These are phyloP conservation scores for Endothia cerciana DNA, from an alignment of 2,329 filamentous ascomycete species.

Conservation along the genomic window DNA sequence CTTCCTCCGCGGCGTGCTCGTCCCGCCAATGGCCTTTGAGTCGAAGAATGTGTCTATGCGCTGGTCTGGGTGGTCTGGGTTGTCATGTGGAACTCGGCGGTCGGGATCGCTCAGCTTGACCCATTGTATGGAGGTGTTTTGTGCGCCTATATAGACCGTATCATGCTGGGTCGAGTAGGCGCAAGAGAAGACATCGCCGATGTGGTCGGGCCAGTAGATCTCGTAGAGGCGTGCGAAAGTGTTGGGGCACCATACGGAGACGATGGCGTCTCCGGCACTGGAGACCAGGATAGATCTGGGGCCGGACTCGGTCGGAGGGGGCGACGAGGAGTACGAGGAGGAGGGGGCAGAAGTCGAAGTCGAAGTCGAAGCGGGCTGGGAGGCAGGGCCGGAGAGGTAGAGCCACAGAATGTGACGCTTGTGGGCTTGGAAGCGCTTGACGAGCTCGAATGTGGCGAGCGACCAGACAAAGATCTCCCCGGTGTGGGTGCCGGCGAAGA, in stretches of 20 bases:
- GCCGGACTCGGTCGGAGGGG: slow-evolving; percentile 61
- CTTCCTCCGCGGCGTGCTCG: slow-evolving; percentile 73
- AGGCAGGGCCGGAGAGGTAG: slow-evolving; percentile 74
- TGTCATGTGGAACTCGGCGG: slow-evolving; percentile 62
- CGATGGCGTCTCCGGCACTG: slow-evolving; percentile 87
- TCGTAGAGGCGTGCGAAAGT: slow-evolving; percentile 80
- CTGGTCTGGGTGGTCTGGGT: slow-evolving; percentile 72
- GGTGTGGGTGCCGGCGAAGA: slow-evolving; percentile 91
- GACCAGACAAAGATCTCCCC: slow-evolving; percentile 94
- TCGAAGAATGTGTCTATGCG: slow-evolving; percentile 92
- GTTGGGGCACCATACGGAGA: slow-evolving; percentile 88
- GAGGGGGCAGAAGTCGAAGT: slow-evolving; percentile 39
- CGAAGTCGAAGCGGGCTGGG: slow-evolving; percentile 30
- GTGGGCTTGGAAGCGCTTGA: slow-evolving; percentile 82
- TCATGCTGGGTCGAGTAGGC: slow-evolving; percentile 79
- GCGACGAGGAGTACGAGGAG: slow-evolving; percentile 38
- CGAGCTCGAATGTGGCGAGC: slow-evolving; percentile 82
- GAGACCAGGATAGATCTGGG: slow-evolving; percentile 74
- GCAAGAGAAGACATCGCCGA: slow-evolving; percentile 95
- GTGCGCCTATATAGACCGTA: slow-evolving; percentile 87
- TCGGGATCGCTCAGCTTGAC: slow-evolving; percentile 71
- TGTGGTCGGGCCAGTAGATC: slow-evolving; percentile 90
- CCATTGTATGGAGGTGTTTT: slow-evolving; percentile 97
- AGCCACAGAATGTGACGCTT: slow-evolving; percentile 88
- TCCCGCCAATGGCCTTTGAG: slow-evolving; percentile 81